Evolutionary conservation across 2,329 filamentous ascomycete species (phyloP).

Genomic region (Fusarium sp.): DNA sequence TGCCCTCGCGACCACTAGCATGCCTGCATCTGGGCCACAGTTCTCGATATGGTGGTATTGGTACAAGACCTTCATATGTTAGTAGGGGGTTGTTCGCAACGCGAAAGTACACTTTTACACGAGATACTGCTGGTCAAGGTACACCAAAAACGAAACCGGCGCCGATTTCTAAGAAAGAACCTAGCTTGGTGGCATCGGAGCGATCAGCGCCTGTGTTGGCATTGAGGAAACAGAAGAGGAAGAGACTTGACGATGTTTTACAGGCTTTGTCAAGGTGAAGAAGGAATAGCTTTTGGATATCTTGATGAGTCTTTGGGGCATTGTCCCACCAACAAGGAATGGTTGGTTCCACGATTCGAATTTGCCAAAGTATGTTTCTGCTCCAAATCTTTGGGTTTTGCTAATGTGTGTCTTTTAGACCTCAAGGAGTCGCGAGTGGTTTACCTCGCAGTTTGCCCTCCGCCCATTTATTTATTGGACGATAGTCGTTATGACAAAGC

Average conservation of each 20-base stretch:
- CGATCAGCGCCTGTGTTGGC: conserved; percentile 33
- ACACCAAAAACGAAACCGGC: not conserved
- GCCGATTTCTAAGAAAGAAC: conserved; percentile 24
- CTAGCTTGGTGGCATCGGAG: conserved; percentile 28
- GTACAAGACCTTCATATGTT: conserved; percentile 52
- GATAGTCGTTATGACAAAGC: not conserved
- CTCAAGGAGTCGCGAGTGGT: not conserved
- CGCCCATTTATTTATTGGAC: not conserved
- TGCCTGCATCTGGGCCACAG: conserved; percentile 55
- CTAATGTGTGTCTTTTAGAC: not conserved
- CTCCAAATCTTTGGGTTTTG: not conserved
- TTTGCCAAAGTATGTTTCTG: not conserved
- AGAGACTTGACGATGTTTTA: conserved; percentile 51
- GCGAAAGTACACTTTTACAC: conserved; percentile 51
- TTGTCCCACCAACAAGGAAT: not conserved
- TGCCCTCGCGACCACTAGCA: conserved; percentile 55
- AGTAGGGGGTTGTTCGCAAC: conserved; percentile 52
- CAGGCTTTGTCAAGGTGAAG: conserved; percentile 44
- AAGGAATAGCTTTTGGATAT: not conserved
- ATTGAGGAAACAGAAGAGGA: conserved; percentile 50
- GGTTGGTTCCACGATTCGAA: not conserved
- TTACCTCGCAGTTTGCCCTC: not conserved
- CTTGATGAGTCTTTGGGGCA: no score
- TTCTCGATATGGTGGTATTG: conserved; percentile 50
- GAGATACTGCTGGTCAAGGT: conserved; percentile 27